Conservation (phyloP, 306 rosid species). For the Lupinus albus region DNA sequence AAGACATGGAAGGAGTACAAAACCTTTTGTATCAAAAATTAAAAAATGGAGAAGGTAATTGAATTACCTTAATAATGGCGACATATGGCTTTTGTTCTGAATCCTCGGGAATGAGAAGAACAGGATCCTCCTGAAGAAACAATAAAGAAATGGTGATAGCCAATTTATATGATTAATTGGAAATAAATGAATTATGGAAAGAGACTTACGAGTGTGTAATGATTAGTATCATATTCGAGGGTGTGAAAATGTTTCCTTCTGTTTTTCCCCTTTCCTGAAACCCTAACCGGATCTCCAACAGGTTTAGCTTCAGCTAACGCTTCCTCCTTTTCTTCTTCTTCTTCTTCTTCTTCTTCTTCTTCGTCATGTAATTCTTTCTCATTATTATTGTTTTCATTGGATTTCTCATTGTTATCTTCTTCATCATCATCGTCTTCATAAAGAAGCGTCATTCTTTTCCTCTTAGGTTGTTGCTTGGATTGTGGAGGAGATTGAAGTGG, state of each 20-base stretch:
- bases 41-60: no score
- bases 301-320: constrained; percentile 71
- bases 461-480: constrained; percentile 36
- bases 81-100: constrained; percentile 78
- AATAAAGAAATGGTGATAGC: not conserved
- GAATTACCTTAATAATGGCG: constrained; percentile 83
- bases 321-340: constrained; percentile 35
- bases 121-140: constrained; percentile 84
- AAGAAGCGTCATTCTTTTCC: constrained; percentile 65
- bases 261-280: constrained; percentile 75
- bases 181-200: no score
- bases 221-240: constrained; percentile 76
- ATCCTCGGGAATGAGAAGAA: constrained; percentile 77
- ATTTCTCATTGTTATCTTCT: not conserved
- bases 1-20: not conserved
- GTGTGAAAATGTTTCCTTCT: constrained; percentile 67
- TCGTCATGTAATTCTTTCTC: not conserved
- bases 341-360: constrained; percentile 6
- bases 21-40: no score
- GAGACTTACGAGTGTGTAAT: constrained; percentile 65
- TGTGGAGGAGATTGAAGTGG: constrained; percentile 41
- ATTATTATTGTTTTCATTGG: not conserved
- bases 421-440: constrained; percentile 56
- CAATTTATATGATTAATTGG: no score
- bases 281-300: constrained; percentile 67